A percentile compares a stretch with the other conserved stretches of the same genome.
phyloP scores from a whole-genome alignment of 2,329 filamentous ascomycete species.

The Beauveria scarabaeidicola region DNA sequence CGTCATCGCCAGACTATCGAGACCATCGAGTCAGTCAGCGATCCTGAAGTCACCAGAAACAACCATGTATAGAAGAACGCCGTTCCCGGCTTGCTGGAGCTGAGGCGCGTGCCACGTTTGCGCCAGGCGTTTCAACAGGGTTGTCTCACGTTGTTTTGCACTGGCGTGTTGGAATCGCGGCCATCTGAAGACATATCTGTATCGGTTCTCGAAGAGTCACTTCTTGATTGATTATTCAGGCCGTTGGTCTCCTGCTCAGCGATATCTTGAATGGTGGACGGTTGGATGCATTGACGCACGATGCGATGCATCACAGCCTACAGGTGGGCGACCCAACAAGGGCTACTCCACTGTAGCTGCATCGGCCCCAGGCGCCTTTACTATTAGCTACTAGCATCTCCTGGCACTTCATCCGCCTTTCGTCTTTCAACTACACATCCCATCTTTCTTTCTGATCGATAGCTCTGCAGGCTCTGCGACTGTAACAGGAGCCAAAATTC shows the following conservation, averaged over 20 bases:
- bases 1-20: slow-evolving; percentile 28
- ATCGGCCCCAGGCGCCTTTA: not conserved
- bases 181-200: slow-evolving; percentile 30
- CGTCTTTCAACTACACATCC: not conserved
- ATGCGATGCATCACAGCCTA: not conserved
- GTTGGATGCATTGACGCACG: slow-evolving; percentile 3
- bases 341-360: slow-evolving; percentile 6
- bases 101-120: not conserved
- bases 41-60: not conserved
- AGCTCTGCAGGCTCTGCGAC: too few relatives aligned
- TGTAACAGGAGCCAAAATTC: not conserved
- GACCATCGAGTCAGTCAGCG: not conserved
- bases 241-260: not conserved
- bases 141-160: slow-evolving; percentile 28
- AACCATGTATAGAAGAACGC: not conserved
- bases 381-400: not conserved
- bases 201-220: not conserved
- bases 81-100: not conserved
- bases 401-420: not conserved
- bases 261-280: not conserved
- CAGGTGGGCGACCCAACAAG: not conserved
- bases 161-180: slow-evolving; percentile 23
- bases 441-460: not conserved
- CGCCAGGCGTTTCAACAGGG: not conserved
- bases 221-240: not conserved